Percentiles rank a stretch among this genome's conserved stretches.
Evolutionary conservation across 257 asterid species (phyloP).

Genomic region (Scutellaria barbata): DNA sequence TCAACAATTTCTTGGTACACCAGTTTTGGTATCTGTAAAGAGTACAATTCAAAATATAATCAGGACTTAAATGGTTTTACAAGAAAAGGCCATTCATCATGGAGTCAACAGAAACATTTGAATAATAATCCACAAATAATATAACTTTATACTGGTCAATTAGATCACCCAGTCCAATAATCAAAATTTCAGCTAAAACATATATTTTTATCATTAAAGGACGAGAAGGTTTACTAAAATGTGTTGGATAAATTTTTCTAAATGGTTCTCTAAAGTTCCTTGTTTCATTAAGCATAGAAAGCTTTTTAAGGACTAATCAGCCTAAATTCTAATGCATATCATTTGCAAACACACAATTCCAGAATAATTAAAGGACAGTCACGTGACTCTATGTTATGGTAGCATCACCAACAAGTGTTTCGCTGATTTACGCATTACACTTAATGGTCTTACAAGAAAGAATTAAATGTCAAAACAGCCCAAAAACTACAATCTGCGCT

Average conservation of each 20-base stretch:
- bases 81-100: constrained; percentile 5
- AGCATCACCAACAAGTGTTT: constrained; percentile 26
- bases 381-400: neutral
- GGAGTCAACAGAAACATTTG: constrained; percentile 20
- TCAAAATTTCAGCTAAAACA: constrained; percentile 6
- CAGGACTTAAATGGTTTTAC: constrained; percentile 17
- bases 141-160: constrained; percentile 15
- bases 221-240: neutral
- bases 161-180: constrained; percentile 15
- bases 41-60: constrained; percentile 33
- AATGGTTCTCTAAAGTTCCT: neutral
- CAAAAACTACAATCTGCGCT: neutral
- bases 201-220: neutral
- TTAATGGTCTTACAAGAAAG: constrained; percentile 1
- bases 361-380: neutral
- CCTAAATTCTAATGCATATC: constrained; percentile 7
- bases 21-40: constrained; percentile 79
- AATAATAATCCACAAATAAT: constrained; percentile 26
- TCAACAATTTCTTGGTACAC: constrained; percentile 65
- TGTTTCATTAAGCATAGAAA: constrained; percentile 19
- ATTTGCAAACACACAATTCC: constrained; percentile 12
- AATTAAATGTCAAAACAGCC: neutral
- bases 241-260: neutral
- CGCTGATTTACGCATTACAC: constrained; percentile 1
- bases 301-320: constrained; percentile 4